Percentiles rank a stretch among this genome's conserved stretches.
These are phyloP conservation scores for Pseudocercospora eumusae DNA, from an alignment of 2,329 filamentous ascomycete species.

Conservation along the genomic window DNA sequence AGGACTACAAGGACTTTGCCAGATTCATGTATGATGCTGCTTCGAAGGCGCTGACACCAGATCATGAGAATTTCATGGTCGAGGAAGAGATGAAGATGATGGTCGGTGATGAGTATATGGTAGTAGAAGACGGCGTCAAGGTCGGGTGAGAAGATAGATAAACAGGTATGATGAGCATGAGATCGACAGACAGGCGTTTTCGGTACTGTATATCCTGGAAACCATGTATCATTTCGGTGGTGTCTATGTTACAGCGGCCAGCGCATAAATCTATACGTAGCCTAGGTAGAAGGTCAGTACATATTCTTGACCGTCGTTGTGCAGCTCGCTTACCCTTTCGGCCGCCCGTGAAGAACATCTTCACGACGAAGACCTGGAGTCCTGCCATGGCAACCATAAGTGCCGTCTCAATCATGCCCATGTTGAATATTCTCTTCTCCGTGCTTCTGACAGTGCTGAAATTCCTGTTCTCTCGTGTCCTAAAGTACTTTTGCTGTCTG, in stretches of 20 bases:
- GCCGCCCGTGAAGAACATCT: conserved; percentile 97
- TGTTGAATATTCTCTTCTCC: conserved; percentile 94
- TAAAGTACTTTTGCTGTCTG: conserved; percentile 98
- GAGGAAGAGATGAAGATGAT: conserved; percentile 47
- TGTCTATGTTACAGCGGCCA: conserved; percentile 17
- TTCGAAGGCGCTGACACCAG: conserved; percentile 43
- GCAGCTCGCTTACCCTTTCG: conserved; percentile 55
- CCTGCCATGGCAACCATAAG: conserved; percentile 95
- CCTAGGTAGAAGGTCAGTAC: conserved; percentile 15
- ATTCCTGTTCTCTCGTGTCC: conserved; percentile 96
- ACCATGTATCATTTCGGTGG: conserved; percentile 2
- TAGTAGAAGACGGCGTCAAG: conserved; percentile 23
- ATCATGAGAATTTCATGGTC: conserved; percentile 43
- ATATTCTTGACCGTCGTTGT: neutral
- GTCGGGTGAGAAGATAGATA: neutral
- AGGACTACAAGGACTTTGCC: conserved; percentile 49
- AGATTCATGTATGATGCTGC: conserved; percentile 51
- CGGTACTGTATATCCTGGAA: conserved; percentile 4
- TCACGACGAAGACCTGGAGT: conserved; percentile 93
- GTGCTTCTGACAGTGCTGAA: conserved; percentile 98
- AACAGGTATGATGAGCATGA: neutral
- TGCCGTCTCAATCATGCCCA: conserved; percentile 86
- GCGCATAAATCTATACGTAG: conserved; percentile 28
- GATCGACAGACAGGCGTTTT: conserved; percentile 5
- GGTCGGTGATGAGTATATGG: conserved; percentile 48